Conservation (phyloP, 139 green algal genomes). For the Spirogloea muscicola region DNA sequence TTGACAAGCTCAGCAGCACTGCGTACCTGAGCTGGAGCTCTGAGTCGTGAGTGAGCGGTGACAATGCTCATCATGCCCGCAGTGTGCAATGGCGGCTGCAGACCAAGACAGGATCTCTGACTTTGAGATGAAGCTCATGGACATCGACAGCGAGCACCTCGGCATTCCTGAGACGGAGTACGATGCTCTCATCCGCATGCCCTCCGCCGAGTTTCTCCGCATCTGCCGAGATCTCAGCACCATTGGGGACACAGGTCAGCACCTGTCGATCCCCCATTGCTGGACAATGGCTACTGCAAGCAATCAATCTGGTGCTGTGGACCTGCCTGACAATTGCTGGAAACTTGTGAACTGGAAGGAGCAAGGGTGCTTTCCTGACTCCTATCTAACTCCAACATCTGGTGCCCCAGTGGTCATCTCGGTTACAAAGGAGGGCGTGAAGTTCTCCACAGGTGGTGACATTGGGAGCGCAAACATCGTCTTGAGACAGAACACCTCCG, state of each 20-base stretch:
- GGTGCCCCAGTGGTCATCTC: slow-evolving; percentile 65
- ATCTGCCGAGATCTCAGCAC: slow-evolving; percentile 82
- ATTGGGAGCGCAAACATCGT: slow-evolving; percentile 95
- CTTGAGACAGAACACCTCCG: slow-evolving; percentile 64
- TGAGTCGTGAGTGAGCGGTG: too few species aligned
- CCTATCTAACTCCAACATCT: too few species aligned
- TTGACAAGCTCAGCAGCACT: too few species aligned
- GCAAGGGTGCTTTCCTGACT: too few species aligned
- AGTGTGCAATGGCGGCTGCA: slow-evolving; percentile 4
- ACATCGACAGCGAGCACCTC: slow-evolving; percentile 97
- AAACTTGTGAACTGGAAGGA: too few species aligned
- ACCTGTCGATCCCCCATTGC: too few species aligned
- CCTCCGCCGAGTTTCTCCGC: slow-evolving; percentile 83
- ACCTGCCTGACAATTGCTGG: too few species aligned
- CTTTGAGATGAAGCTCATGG: slow-evolving; percentile 99
- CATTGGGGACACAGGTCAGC: slow-evolving; percentile 86
- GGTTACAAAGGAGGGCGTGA: slow-evolving; percentile 96
- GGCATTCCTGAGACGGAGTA: slow-evolving; percentile 86
- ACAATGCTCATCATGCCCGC: too few species aligned
- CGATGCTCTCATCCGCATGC: slow-evolving; percentile 80
- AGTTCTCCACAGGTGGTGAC: slow-evolving; percentile 91
- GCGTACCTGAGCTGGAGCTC: too few species aligned
- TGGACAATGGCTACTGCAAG: too few species aligned
- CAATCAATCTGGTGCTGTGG: too few species aligned
- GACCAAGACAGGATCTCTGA: slow-evolving; percentile 85